phyloP scores from a whole-genome alignment of 345 rosid genomes.

The Noccaea caerulescens region DNA sequence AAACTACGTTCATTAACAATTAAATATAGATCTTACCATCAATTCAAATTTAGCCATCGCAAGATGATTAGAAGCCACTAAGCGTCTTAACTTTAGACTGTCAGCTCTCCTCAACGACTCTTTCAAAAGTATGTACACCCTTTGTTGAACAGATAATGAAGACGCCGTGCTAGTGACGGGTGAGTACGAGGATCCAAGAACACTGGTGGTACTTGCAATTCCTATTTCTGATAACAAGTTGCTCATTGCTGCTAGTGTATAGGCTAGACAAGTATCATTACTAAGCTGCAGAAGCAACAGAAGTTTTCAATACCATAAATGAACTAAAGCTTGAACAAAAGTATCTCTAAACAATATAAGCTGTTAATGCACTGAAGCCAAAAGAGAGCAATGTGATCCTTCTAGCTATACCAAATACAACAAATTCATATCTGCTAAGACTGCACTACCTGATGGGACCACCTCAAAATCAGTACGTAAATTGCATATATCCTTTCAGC shows the following conservation, averaged over 20 bases:
- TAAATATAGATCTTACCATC: slow-evolving; percentile 56
- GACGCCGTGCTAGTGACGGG: slow-evolving; percentile 62
- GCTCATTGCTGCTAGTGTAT: slow-evolving; percentile 89
- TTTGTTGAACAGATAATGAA: slow-evolving; percentile 84
- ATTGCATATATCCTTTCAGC: too few relatives aligned
- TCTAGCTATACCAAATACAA: slow-evolving; percentile 19
- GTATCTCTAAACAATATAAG: slow-evolving; percentile 1
- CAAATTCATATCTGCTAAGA: slow-evolving; percentile 20
- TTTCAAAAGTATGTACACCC: slow-evolving; percentile 78
- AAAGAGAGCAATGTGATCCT: slow-evolving; percentile 19
- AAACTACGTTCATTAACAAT: slow-evolving; percentile 24
- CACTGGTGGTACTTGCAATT: slow-evolving; percentile 64
- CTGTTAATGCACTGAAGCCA: slow-evolving; percentile 4
- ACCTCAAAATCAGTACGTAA: neutral
- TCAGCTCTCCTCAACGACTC: slow-evolving; percentile 89
- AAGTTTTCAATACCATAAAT: slow-evolving; percentile 14
- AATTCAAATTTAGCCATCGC: slow-evolving; percentile 93
- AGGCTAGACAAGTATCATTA: slow-evolving; percentile 94
- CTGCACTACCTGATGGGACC: slow-evolving; percentile 17
- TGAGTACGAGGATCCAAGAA: slow-evolving; percentile 82
- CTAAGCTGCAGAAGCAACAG: slow-evolving; percentile 65
- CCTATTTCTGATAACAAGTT: slow-evolving; percentile 87
- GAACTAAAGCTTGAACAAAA: slow-evolving; percentile 20
- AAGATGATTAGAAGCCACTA: slow-evolving; percentile 93
- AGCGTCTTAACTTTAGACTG: slow-evolving; percentile 71